phyloP scores from a whole-genome alignment of 768 basidiomycete genomes.

The Lactifluus pinguis region DNA sequence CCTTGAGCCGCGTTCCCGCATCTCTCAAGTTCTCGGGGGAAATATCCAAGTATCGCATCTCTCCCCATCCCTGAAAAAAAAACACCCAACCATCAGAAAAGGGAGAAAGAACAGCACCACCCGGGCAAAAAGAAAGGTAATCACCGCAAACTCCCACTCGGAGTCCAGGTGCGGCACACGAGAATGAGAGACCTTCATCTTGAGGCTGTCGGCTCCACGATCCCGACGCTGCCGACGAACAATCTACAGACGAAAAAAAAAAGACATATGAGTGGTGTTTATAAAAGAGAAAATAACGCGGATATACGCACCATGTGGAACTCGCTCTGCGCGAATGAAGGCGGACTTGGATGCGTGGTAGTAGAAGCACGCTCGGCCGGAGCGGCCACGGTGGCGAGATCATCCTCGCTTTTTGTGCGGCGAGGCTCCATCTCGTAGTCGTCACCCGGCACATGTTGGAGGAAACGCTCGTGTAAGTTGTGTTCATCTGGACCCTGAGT shows the following conservation, averaged over 20 bases:
- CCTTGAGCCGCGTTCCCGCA: conserved; percentile 3
- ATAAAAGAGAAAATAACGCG: too few species aligned
- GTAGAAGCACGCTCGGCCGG: background rate
- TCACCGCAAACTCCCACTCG: conserved; percentile 18
- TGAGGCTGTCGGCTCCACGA: conserved; percentile 12
- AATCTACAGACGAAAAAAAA: conserved; percentile 1
- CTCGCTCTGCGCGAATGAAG: conserved; percentile 16
- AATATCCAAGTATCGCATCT: conserved; percentile 17
- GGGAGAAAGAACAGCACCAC: background rate
- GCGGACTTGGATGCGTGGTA: background rate
- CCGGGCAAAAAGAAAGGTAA: background rate
- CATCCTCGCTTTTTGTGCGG: background rate
- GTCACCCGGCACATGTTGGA: too few species aligned
- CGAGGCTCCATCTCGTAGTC: background rate
- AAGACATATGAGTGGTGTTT: too few species aligned
- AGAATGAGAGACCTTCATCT: conserved; percentile 11
- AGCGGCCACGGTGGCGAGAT: background rate
- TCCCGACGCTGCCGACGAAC: conserved; percentile 17
- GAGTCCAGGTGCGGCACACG: conserved; percentile 10
- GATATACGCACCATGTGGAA: conserved; percentile 5
- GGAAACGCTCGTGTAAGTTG: background rate
- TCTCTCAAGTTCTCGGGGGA: conserved; percentile 1
- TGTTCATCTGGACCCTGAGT: background rate
- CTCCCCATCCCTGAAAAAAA: conserved; percentile 18
- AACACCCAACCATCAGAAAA: background rate